Evolutionary conservation across 73 alveolate species (phyloP).

Genomic region (Tetrahymena elliotti): DNA sequence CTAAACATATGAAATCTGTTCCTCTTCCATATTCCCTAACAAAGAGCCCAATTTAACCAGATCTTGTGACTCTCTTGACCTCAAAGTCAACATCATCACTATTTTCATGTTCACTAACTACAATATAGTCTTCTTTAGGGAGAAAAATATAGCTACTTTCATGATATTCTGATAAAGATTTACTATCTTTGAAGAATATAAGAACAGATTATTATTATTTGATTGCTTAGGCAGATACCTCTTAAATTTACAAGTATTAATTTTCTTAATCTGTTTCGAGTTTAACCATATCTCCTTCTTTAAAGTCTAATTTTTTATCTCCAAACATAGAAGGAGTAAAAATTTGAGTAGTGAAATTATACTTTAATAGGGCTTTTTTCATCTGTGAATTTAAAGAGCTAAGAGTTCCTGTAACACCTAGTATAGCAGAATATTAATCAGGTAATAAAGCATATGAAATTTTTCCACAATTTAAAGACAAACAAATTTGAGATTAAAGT

Average conservation of each 20-base stretch:
- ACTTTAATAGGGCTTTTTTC: neutral
- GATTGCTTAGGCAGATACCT: neutral
- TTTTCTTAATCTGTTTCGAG: neutral
- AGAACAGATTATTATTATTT: neutral
- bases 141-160: neutral
- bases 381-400: neutral
- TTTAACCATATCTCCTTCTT: neutral
- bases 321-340: neutral
- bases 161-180: neutral
- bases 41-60: neutral
- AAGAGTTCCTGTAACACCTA: neutral
- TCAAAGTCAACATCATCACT: neutral
- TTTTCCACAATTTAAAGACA: neutral
- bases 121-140: neutral
- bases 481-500: neutral
- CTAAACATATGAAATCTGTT: neutral
- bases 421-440: neutral
- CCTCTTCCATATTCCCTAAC: neutral
- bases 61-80: neutral
- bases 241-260: neutral
- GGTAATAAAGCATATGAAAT: neutral
- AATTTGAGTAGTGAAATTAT: neutral
- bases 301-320: neutral
- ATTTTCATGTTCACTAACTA: neutral
- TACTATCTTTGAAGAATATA: neutral